phyloP scores from a whole-genome alignment of 75 land plant genomes.

The Adiantum capillusveneris region DNA sequence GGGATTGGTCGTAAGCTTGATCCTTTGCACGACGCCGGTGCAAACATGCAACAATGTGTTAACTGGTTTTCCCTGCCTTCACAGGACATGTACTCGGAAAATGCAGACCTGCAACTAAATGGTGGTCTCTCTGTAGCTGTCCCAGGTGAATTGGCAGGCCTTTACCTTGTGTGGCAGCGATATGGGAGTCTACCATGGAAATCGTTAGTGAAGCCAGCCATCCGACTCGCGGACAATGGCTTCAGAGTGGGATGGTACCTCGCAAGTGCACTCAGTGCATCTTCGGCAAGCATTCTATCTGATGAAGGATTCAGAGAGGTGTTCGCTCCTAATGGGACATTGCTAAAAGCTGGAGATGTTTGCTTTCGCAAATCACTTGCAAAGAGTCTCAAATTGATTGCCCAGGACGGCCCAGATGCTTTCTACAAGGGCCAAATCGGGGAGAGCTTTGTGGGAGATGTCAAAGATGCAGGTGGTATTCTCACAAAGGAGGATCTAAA shows the following conservation, averaged over 20 bases:
- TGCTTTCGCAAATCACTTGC: constrained; percentile 56
- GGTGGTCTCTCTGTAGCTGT: constrained; percentile 74
- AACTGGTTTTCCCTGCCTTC: not conserved
- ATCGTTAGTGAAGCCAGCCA: constrained; percentile 54
- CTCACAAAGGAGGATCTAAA: constrained; percentile 64
- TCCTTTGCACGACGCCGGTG: no score
- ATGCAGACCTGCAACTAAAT: constrained; percentile 30
- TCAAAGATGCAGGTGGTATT: constrained; percentile 67
- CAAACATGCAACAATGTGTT: no score
- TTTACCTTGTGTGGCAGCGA: constrained; percentile 64
- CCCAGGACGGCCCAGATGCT: constrained; percentile 55
- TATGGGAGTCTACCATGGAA: constrained; percentile 74
- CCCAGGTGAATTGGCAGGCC: constrained; percentile 88
- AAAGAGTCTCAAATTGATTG: constrained; percentile 41
- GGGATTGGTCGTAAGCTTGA: no score
- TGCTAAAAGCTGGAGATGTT: constrained; percentile 51
- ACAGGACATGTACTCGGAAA: constrained; percentile 71
- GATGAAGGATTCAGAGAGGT: constrained; percentile 54
- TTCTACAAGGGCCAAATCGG: constrained; percentile 74
- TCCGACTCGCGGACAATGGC: constrained; percentile 64
- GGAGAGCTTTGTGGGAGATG: constrained; percentile 65
- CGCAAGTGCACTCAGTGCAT: constrained; percentile 13
- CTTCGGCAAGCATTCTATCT: constrained; percentile 21
- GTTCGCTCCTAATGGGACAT: constrained; percentile 54
- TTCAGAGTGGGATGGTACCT: constrained; percentile 55